Base-by-base conservation (phyloP, 179 eudicot genomes). In the Silene vulgaris region DNA sequence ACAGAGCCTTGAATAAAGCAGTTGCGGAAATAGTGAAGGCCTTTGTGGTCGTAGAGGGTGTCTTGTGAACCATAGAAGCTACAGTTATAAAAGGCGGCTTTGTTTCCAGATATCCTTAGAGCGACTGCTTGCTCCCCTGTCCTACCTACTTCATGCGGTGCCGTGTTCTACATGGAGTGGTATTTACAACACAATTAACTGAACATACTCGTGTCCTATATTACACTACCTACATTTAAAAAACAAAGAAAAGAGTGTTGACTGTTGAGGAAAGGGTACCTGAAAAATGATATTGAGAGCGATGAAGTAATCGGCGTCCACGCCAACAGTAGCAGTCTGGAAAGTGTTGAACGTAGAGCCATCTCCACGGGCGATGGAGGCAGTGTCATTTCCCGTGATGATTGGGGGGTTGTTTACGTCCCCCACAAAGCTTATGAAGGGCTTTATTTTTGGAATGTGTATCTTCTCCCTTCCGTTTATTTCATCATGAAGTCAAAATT, bases 11-110 rank as follows among this genome's bases (percentile, higher is more conserved):
- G 88, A 67, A 90, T 85, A 81, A 87, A 86, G 83, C 92, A 89
- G 26, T 82, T 76, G 5, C 59, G 75, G 79, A 83, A 88, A 64
- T 82, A 90, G 65, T 90, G 95, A 72, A 85, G 85, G 43, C 92
- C 92, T 72, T 80, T 87, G 84, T 88, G 92, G 75, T 88, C 92
- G 69, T 88, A 90, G n/a, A 90, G 85, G 0, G 96, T 90, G 82
- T 90, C 96, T 77, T 90, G 96, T 43, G 77, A 75, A 0, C 92
- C 92, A 75, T 81, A 80, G 76, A 90, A 87, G 48, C 87, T 71
- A 60, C 92, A 86, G 17, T 83, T 85, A 48, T 88, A 87, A 28
- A 90, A 86, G 13, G 92, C 90, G 0, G 90, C 90, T 70, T 87
- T 87, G 19, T 56, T 80, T 6, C 96, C 96, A 4, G 92, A 87